A percentile compares a stretch with the other conserved stretches of the same genome.
These are phyloP conservation scores for Sphaerobolus stellatus DNA, from an alignment of 1,284 basidiomycete genomes.

Conservation along the genomic window DNA sequence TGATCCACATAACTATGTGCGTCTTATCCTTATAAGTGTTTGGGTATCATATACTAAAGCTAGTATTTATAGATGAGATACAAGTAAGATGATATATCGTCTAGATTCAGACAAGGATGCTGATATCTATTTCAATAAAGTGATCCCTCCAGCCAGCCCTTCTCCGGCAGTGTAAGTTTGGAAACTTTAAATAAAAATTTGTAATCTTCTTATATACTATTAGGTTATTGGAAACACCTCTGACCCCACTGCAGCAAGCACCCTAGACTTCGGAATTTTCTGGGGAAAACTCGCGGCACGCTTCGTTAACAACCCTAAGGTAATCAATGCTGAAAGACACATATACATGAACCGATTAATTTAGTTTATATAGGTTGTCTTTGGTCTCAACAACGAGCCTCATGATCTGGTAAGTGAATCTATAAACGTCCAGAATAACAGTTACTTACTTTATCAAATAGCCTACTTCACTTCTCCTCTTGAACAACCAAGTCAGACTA, in stretches of 20 bases:
- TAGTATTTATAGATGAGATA: not conserved
- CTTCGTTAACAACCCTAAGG: constrained; percentile 20
- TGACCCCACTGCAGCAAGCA: constrained; percentile 44
- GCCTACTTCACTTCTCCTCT: constrained; percentile 40
- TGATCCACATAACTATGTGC: constrained; percentile 22
- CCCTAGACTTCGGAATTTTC: constrained; percentile 25
- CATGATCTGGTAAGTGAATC: constrained; percentile 4
- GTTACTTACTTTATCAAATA: constrained; percentile 13
- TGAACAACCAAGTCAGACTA: constrained; percentile 36
- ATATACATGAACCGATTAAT: not conserved
- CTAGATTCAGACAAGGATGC: not conserved
- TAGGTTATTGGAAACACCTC: constrained; percentile 46
- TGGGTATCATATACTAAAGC: not conserved
- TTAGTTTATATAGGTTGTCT: constrained; percentile 14
- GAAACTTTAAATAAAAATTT: not conserved
- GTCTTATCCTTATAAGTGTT: not conserved
- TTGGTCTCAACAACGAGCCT: constrained; percentile 39
- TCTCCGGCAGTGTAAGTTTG: not conserved
- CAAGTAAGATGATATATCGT: constrained; percentile 6
- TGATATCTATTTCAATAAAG: not conserved
- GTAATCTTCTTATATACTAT: not conserved
- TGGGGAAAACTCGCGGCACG: constrained; percentile 23
- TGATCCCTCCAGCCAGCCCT: not conserved
- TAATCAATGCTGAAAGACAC: constrained; percentile 1
- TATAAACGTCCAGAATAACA: not conserved